Evolutionary conservation across 805 yeast genomes (phyloP), one percentile per base, ranked within the genome.

Genomic region (Barnettozyma siamensis): DNA sequence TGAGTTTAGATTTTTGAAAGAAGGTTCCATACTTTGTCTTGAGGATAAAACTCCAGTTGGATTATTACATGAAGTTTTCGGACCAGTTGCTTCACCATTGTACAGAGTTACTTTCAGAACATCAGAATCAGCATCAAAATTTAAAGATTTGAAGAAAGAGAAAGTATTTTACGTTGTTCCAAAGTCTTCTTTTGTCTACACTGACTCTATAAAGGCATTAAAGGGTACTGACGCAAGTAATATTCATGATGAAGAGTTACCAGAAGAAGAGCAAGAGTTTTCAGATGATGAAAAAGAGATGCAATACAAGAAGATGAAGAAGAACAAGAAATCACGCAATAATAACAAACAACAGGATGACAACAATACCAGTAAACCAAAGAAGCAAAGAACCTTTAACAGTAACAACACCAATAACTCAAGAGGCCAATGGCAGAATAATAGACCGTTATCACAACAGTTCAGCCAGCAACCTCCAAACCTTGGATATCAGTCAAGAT

Each of bases 221-320:
- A 89, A 83, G 54, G 99, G 98, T 19, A 82, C 88, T 2, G 99
- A 93, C 65, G 99, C 99, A 0, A 84, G 95, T 55, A 93, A 93
- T 53, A 81, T 87, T 60, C 83, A 87, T 58, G 99, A 93, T 60
- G 98, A 93, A 64, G 99, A 93, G 55, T 63, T 91, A 24, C 88
- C 96, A 0, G 88, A 80, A 51, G 94, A 85, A 24, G 98, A 93
- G 59, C 95, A 87, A 59, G 98, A 91, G 58, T 91, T 82, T 51
- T 86, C 96, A 2, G 98, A 93, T 59, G 98, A 93, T 61, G 98
- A 91, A 57, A 76, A 76, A 46, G 98, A 93, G 59, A 74, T 78
- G 51, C 81, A 76, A 28, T 76, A 75, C 34, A 89, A 83, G 57
- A 75, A 73, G 40, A 62, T 70, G 18, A 80, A 73, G 59, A 86